Percentiles rank a stretch among this genome's conserved stretches.
phyloP scores from a whole-genome alignment of 805 yeast genomes.

The Candida manassasensis region DNA sequence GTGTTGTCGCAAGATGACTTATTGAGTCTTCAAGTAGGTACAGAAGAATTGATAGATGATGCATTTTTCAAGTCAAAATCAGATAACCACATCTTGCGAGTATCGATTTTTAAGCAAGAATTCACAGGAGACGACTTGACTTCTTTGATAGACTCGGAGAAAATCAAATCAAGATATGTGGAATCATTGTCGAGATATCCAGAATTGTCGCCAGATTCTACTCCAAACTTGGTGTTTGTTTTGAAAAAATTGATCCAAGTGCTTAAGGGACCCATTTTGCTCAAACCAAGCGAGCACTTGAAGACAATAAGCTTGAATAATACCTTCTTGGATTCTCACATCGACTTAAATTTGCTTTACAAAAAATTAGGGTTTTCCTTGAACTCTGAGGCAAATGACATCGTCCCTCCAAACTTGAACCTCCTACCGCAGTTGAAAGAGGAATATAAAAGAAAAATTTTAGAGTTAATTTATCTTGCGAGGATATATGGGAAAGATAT shows the following conservation, averaged over 20 bases:
- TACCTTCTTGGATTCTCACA: conserved; percentile 49
- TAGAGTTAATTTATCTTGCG: conserved; percentile 46
- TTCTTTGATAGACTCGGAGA: conserved; percentile 41
- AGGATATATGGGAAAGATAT: conserved; percentile 12
- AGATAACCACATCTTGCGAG: conserved; percentile 36
- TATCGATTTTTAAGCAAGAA: conserved; percentile 50
- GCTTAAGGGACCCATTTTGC: conserved; percentile 59
- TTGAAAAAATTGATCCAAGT: conserved; percentile 58
- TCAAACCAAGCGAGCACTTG: conserved; percentile 38
- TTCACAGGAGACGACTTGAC: conserved; percentile 44
- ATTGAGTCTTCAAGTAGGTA: conserved; percentile 12
- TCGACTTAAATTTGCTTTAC: conserved; percentile 51
- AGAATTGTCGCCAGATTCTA: conserved; percentile 23
- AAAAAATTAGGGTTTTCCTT: conserved; percentile 42
- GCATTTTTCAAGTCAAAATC: conserved; percentile 27
- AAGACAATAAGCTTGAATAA: conserved; percentile 54
- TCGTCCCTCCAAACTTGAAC: conserved; percentile 46
- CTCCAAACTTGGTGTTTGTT: conserved; percentile 57
- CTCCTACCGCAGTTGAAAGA: conserved; percentile 34
- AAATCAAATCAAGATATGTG: conserved; percentile 49
- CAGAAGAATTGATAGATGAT: conserved; percentile 24
- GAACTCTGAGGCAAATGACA: conserved; percentile 23
- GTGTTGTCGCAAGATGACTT: conserved; percentile 27
- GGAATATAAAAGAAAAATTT: conserved; percentile 47
- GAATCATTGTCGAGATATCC: conserved; percentile 28